Evolutionary conservation across 306 rosid genomes (phyloP).

Genomic region (Canavalia ensiformis): DNA sequence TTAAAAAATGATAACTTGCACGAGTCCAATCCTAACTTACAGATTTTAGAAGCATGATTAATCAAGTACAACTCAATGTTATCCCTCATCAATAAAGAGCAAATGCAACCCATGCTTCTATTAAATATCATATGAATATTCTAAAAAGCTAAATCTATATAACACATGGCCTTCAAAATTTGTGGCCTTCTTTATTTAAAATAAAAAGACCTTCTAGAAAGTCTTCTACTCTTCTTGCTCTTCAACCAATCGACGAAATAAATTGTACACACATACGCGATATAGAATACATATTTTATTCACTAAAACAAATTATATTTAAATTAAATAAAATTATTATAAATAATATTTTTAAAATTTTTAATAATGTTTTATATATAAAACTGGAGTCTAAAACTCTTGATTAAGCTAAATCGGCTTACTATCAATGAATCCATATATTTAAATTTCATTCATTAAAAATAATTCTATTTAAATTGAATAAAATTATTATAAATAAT

Average conservation of each 20-base stretch:
- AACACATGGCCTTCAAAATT: neutral
- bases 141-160: neutral
- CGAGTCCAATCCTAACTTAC: neutral
- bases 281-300: too few species aligned
- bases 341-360: too few species aligned
- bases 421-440: too few species aligned
- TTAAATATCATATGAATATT: neutral
- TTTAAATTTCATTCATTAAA: too few species aligned
- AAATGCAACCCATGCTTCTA: neutral
- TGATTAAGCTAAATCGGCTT: too few species aligned
- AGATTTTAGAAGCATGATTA: neutral
- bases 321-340: too few species aligned
- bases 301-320: too few species aligned
- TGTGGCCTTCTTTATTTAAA: constrained; percentile 12
- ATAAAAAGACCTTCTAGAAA: constrained; percentile 22
- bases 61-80: neutral
- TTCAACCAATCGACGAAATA: neutral
- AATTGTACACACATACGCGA: too few species aligned
- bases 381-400: too few species aligned
- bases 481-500: too few species aligned
- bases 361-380: too few species aligned
- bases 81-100: neutral
- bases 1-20: neutral
- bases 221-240: neutral
- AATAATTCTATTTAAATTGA: too few species aligned